Base-by-base conservation (phyloP, 306 rosid genomes). In the Fagus sylvatica region DNA sequence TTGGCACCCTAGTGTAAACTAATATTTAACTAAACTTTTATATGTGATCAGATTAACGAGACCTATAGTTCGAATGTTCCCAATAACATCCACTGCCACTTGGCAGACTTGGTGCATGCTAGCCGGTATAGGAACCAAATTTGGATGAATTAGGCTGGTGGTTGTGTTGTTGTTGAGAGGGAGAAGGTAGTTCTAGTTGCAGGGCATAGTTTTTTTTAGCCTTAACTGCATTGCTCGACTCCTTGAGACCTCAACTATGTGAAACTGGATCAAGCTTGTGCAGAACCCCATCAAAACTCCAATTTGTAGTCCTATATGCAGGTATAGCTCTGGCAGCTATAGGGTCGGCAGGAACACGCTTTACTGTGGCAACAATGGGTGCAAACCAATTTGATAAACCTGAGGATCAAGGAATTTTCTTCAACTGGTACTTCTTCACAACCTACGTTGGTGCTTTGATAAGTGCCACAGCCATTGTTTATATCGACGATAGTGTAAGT, bases 301-400 rank as follows among this genome's bases (percentile, higher is more conserved):
- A 89, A 79, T 53, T 64, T 7, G 54, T 51, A 0, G 79, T 83
- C 10, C 74, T 89, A 12, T 87, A 87, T 19, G 9, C 46, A 10
- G 70, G 83, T 40, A 62, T 54, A 39, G 76, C 79, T 0, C 49
- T 87, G 33, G 73, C 30, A 36, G 56, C 84, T 49, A 53, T 81
- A 32, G 93, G 88, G 33, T 33, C 81, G 0, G 93, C 89, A 16
- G 88, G 89, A 7, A 32, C 85, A 10, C 85, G 89, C 33, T 89
- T 74, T 84, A 85, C 85, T 1, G 51, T 76, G 0, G 89, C 89
- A 54, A 56, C 89, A 0, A 67, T 82, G 34, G 90, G 88, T 0
- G 87, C 92, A 46, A 80, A 70, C 42, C 92, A 86, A 19, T 89
- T 82, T 7, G 84, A 86, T 3, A 74, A 82, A 55, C 69, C 67